Evolutionary conservation across 192 early-diverging fungal genomes (phyloP), one percentile per base, ranked within the genome.

Genomic region (Podila horticola): DNA sequence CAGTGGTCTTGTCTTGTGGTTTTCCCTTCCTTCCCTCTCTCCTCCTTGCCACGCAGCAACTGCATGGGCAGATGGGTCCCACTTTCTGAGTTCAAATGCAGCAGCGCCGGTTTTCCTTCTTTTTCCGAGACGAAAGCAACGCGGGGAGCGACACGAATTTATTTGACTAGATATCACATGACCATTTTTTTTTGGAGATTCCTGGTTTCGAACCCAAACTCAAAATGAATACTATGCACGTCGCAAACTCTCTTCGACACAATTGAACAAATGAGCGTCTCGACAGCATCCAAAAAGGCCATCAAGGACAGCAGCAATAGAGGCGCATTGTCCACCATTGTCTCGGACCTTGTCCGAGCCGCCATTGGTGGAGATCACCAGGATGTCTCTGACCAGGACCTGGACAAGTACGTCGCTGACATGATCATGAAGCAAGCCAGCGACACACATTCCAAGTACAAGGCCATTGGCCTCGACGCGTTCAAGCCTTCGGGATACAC

Each of bases 321-420:
- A 6, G 38, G 26, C 38, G 9, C 26, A 38, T 30, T 34, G 30
- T 52, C 28, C 29, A 62, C 68, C 7, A 72, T 79, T 15, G 76
- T 79, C 30, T 79, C 76, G 13, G 67, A 86, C 38, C 74, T 90
- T 1, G 79, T 90, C 48, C 71, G 87, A 11, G 83, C 89, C 5
- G 83, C 89, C 36, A 84, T 85, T 20, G 86, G 87, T 34, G 76
- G 82, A 6, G 67, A 72, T 26, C 49, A 72, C 67, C 31, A 50
- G 1, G 49, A 75, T 67, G 81, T 84, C 0, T 55, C 76, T 8
- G 86, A 87, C 55, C 68, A 88, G n/a, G 87, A 87, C 67, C 64
- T 90, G 8, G 87, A 90, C 70, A 86, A 87, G 52, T 85, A 87
- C 73, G 83, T 90, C 30, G 89, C 87, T 1, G 84, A 90, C 45